Evolutionary conservation across 2,329 filamentous ascomycete species (phyloP).

Genomic region (Triangularia verruculosa): DNA sequence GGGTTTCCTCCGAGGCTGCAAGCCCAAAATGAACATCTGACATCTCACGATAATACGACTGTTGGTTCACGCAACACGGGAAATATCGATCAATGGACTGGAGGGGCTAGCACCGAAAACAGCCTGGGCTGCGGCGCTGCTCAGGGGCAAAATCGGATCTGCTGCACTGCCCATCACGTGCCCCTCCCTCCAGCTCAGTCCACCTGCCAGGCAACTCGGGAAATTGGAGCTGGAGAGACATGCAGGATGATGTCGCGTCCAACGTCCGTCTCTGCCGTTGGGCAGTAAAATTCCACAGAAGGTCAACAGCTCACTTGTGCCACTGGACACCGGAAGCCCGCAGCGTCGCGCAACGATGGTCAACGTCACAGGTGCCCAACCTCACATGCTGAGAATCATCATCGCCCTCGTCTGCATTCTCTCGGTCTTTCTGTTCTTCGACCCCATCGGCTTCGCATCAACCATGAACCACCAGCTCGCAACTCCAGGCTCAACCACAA

Average conservation of each 20-base stretch:
- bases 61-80: neutral
- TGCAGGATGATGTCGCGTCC: neutral
- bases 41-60: neutral
- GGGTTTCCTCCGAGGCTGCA: too few relatives aligned
- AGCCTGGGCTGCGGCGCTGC: neutral
- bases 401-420: slow-evolving; percentile 14
- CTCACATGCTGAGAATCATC: slow-evolving; percentile 14
- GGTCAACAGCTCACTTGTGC: neutral
- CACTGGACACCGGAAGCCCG: neutral
- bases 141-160: neutral
- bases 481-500: slow-evolving; percentile 3
- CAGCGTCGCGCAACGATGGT: slow-evolving; percentile 12
- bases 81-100: neutral
- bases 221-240: neutral
- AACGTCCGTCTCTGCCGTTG: too few relatives aligned
- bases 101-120: neutral
- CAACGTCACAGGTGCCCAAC: slow-evolving; percentile 13
- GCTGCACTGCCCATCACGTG: neutral
- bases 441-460: slow-evolving; percentile 23
- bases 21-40: neutral
- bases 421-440: slow-evolving; percentile 22
- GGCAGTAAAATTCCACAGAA: neutral
- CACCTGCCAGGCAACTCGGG: neutral
- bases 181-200: neutral
- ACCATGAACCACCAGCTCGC: slow-evolving; percentile 7